Evolutionary conservation across 495 filamentous ascomycete species (phyloP).

Genomic region (Podospora sp.): DNA sequence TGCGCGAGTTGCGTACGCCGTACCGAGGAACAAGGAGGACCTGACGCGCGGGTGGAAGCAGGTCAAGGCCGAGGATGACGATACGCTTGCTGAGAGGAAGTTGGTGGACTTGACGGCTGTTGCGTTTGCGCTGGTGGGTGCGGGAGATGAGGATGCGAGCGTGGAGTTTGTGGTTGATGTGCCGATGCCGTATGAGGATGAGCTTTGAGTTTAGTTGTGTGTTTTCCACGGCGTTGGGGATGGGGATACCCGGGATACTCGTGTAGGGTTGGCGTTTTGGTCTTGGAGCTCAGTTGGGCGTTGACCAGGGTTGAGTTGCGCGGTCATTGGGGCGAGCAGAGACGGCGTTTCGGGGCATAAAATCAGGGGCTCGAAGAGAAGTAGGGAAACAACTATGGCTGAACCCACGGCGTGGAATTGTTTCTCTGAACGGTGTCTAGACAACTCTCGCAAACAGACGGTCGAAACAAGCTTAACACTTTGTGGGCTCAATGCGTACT

Average conservation of each 20-base stretch:
- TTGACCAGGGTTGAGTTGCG: no score
- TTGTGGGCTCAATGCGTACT: no score
- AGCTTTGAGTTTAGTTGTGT: neutral
- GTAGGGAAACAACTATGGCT: neutral
- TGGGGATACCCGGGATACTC: neutral
- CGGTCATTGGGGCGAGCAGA: neutral
- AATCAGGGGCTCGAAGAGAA: neutral
- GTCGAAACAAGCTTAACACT: no score
- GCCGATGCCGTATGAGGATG: constrained; percentile 45
- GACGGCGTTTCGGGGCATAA: no score
- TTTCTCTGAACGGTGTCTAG: no score
- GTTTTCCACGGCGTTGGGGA: constrained; percentile 1
- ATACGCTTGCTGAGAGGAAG: constrained; percentile 42
- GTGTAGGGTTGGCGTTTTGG: neutral
- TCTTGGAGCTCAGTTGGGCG: neutral
- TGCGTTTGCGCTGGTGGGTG: constrained; percentile 67
- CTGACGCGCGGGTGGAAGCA: constrained; percentile 44
- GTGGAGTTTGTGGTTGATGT: constrained; percentile 66
- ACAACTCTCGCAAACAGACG: no score
- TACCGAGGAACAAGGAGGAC: constrained; percentile 38
- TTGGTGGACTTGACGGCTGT: constrained; percentile 60
- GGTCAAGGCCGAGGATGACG: constrained; percentile 37
- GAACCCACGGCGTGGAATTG: no score
- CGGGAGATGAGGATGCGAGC: constrained; percentile 52
- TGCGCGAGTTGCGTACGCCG: constrained; percentile 42